Evolutionary conservation across 805 yeast species (phyloP), one percentile per base, ranked within the genome.

Genomic region (Dipodascus albidus): DNA sequence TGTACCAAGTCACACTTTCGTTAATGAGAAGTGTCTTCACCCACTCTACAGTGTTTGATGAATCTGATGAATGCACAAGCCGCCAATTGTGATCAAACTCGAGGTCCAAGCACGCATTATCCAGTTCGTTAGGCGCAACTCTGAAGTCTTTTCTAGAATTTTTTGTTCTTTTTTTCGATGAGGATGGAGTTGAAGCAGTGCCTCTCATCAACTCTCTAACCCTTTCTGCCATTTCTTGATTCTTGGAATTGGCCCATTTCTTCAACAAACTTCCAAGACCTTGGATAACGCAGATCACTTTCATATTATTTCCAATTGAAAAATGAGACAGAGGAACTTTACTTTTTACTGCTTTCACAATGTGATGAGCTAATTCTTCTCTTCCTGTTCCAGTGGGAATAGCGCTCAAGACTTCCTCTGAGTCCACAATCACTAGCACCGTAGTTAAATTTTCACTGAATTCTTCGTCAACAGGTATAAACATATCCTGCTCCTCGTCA

Each of bases 401-500:
- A 4, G 4, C 8, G 6, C 19, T 23, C 22, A 14, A 4, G 11
- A 21, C 8, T 9, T 21, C 19, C 9, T 44, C 52, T 42, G 48
- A 49, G 11, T 42, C 50, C 19, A 48, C 23, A 20, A 24, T 42
- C 20, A 47, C 54, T 33, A 54, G 19, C 15, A 27, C 59, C 23
- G 27, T 41, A 1, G 41, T 27, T 44, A 54, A 58, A 3, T 44
- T 42, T n/a, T 48, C 51, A 6, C 9, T 6, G n/a, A 58, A 49
- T 14, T 33, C 44, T 1, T 33, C 49, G 1, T 49, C 48, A 9
- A 54, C 51, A 2, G 64, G 64, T 1, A 55, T 50, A 33, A 49
- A 59, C 15, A 59, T 35, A 14, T 56, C 63, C n/a, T 51, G 31
- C 19, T 55, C 59, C 8, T 50, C 49, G 44, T 61, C 57, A 50